Conservation (phyloP, 345 rosid genomes). For the Isatis tinctoria region DNA sequence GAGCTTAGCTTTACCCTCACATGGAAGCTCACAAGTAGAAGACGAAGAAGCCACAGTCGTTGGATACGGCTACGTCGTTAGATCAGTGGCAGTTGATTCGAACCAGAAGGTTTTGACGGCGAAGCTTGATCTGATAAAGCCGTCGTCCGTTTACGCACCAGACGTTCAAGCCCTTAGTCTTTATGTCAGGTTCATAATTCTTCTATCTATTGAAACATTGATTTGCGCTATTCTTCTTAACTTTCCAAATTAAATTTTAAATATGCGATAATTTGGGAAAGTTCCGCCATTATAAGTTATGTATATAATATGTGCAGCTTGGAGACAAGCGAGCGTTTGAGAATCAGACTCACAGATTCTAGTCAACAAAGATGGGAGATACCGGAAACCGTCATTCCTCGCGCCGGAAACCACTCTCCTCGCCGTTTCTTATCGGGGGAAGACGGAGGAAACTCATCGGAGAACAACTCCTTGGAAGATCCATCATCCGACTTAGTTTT, state of each 20-base stretch:
- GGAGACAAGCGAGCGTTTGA: conserved; percentile 47
- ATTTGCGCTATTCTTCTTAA: background rate
- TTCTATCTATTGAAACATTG: background rate
- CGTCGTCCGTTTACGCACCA: conserved; percentile 43
- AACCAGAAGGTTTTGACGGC: conserved; percentile 36
- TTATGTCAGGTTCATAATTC: conserved; percentile 37
- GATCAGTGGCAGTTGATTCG: conserved; percentile 34
- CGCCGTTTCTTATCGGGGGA: conserved; percentile 7
- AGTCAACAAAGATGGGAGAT: conserved; percentile 54
- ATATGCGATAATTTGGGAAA: background rate
- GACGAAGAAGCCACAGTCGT: conserved; percentile 12
- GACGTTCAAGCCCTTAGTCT: conserved; percentile 48
- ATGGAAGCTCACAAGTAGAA: conserved; percentile 19
- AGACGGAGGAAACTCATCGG: background rate
- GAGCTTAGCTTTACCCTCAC: conserved; percentile 15
- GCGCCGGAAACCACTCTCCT: conserved; percentile 19
- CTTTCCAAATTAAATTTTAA: background rate
- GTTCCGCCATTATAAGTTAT: background rate
- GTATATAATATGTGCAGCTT: conserved; percentile 30
- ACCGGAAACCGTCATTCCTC: conserved; percentile 48
- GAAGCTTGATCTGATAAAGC: conserved; percentile 41
- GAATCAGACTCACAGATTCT: conserved; percentile 51
- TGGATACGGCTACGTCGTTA: conserved; percentile 53
- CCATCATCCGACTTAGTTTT: conserved; percentile 53
- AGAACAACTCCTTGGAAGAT: conserved; percentile 8